Evolutionary conservation across 2,329 filamentous ascomycete species (phyloP).

Genomic region (Hymenoscyphus scutula): DNA sequence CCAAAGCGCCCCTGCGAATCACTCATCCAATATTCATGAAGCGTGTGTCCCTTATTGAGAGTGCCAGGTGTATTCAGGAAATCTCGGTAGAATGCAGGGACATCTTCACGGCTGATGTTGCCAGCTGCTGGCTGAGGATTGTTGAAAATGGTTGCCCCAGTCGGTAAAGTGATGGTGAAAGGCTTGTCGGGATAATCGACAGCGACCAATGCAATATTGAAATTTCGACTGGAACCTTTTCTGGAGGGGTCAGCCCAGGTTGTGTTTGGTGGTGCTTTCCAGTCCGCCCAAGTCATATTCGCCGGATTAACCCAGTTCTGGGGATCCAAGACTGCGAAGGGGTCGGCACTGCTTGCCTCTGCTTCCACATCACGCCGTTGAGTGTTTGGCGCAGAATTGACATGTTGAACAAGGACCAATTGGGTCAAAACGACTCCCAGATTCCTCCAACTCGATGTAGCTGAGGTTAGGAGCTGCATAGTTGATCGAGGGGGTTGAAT

Average conservation of each 20-base stretch:
- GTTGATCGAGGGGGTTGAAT: neutral
- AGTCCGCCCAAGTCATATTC: slow-evolving; percentile 17
- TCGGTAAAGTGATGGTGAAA: slow-evolving; percentile 16
- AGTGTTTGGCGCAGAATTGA: neutral
- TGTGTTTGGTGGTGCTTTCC: slow-evolving; percentile 17
- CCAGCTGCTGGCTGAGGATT: slow-evolving; percentile 18
- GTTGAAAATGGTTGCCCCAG: slow-evolving; percentile 16
- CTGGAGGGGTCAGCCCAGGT: slow-evolving; percentile 17
- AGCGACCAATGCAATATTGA: slow-evolving; percentile 21
- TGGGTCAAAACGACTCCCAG: neutral
- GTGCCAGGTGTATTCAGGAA: slow-evolving; percentile 18
- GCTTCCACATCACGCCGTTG: neutral
- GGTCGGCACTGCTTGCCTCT: slow-evolving; percentile 3
- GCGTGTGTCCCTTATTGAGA: slow-evolving; percentile 21
- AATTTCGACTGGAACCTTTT: slow-evolving; percentile 20
- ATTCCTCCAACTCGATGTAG: neutral
- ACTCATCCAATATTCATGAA: slow-evolving; percentile 24
- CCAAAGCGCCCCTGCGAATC: slow-evolving; percentile 21
- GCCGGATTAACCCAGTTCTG: slow-evolving; percentile 15
- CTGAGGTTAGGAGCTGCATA: neutral
- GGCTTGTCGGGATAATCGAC: slow-evolving; percentile 17
- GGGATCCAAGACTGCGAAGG: slow-evolving; percentile 14
- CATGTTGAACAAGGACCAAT: neutral
- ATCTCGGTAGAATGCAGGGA: slow-evolving; percentile 19
- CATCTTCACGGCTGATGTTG: slow-evolving; percentile 11